These are phyloP conservation scores for Abortiporus biennis DNA, from an alignment of 1,284 basidiomycete genomes.

Conservation along the genomic window DNA sequence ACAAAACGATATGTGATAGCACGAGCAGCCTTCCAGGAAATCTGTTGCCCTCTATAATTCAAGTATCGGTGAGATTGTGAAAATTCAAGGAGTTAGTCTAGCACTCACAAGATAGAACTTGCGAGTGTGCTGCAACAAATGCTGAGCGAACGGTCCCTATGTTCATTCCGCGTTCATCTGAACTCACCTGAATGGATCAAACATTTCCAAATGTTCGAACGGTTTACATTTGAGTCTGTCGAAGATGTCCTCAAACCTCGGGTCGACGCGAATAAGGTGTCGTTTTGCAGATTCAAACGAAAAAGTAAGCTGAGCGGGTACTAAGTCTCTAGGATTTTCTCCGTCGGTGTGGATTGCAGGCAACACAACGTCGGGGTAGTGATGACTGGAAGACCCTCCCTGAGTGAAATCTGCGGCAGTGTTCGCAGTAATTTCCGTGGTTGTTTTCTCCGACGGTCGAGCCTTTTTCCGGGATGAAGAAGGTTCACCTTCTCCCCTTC, in stretches of 20 bases:
- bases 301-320: conserved; percentile 69
- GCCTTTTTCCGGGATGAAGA: background rate
- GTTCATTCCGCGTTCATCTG: background rate
- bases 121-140: conserved; percentile 33
- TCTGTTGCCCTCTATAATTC: conserved; percentile 80
- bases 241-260: conserved; percentile 71
- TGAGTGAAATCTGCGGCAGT: no score
- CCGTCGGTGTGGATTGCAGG: background rate
- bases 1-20: conserved; percentile 84
- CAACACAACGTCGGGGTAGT: no score
- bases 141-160: background rate
- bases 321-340: conserved; percentile 20
- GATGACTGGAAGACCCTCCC: no score
- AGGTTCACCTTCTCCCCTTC: background rate
- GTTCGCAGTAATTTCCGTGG: no score
- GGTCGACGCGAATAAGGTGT: conserved; percentile 66
- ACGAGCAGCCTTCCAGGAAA: conserved; percentile 86
- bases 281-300: conserved; percentile 66
- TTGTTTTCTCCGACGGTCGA: background rate
- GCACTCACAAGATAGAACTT: conserved; percentile 48
- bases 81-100: background rate
- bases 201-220: conserved; percentile 63
- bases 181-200: conserved; percentile 69
- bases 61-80: background rate
- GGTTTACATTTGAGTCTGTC: conserved; percentile 61